These are phyloP conservation scores for Pelargonium myrrhifolium DNA, from an alignment of 441 rosid genomes.

Conservation along the genomic window DNA sequence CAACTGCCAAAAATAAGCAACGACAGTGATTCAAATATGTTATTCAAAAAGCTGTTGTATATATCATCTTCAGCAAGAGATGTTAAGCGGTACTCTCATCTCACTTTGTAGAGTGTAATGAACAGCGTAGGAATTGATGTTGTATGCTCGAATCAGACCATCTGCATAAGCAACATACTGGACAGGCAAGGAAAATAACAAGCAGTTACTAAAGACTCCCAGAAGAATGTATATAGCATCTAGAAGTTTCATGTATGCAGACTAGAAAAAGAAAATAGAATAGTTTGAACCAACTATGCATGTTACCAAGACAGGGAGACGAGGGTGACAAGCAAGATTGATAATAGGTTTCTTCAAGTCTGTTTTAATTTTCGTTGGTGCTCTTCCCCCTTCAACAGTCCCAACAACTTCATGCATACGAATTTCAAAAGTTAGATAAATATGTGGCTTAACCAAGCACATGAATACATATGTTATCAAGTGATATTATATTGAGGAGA, in stretches of 20 bases:
- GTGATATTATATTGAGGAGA: background rate
- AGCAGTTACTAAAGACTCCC: conserved; percentile 7
- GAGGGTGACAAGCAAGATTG: conserved; percentile 97
- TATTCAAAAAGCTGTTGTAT: conserved; percentile 9
- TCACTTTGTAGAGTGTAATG: conserved; percentile 86
- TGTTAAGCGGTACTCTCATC: conserved; percentile 23
- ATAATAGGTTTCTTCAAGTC: conserved; percentile 97
- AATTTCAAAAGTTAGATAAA: conserved; percentile 17
- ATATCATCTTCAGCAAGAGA: conserved; percentile 6
- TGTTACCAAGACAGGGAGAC: conserved; percentile 86
- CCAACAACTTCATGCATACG: conserved; percentile 74
- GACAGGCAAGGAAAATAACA: conserved; percentile 23
- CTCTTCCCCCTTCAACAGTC: conserved; percentile 92
- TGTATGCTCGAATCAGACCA: conserved; percentile 95
- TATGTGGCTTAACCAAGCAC: conserved; percentile 9
- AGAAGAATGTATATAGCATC: background rate
- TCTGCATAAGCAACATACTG: conserved; percentile 99
- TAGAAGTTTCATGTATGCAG: background rate
- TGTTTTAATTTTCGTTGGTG: conserved; percentile 93
- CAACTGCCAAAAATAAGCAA: conserved; percentile 50
- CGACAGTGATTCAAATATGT: conserved; percentile 2
- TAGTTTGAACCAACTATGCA: conserved; percentile 14
- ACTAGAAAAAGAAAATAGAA: conserved; percentile 11
- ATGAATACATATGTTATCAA: background rate
- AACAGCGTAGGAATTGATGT: conserved; percentile 91